These are phyloP conservation scores for Erodium chrysanthum DNA, from an alignment of 441 rosid species.

Conservation along the genomic window DNA sequence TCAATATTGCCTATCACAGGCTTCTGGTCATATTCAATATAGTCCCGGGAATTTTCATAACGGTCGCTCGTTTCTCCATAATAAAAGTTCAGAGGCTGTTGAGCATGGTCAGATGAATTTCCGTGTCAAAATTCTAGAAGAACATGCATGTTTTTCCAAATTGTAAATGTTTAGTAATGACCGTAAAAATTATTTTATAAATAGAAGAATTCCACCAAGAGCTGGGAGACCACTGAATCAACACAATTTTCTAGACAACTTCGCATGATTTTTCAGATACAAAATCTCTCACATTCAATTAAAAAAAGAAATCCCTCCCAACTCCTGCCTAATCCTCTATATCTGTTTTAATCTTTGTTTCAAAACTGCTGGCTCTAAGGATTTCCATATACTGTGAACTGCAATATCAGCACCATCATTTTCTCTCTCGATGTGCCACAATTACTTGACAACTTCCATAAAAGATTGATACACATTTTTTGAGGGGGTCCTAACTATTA, in stretches of 20 bases:
- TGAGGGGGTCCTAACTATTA: too few species aligned
- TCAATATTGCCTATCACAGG: conserved; percentile 29
- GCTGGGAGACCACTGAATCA: not conserved
- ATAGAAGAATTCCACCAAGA: not conserved
- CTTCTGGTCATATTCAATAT: conserved; percentile 26
- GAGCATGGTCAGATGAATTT: conserved; percentile 29
- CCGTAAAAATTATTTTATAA: too few species aligned
- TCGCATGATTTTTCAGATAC: too few species aligned
- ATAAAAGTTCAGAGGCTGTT: conserved; percentile 29
- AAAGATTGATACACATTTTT: too few species aligned
- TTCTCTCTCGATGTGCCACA: too few species aligned
- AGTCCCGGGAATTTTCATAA: conserved; percentile 32
- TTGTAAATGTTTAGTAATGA: too few species aligned
- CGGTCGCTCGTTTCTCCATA: conserved; percentile 55
- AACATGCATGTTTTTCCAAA: not conserved
- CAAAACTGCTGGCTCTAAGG: not conserved
- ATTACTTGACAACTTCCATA: too few species aligned
- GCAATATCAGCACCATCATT: too few species aligned
- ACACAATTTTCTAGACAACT: too few species aligned
- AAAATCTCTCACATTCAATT: not conserved
- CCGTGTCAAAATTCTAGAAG: conserved; percentile 39
- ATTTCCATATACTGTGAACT: not conserved
- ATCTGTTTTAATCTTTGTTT: not conserved
- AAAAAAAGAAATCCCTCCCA: not conserved
- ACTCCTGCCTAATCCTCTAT: not conserved